These are phyloP conservation scores for Leptodontidium sp. DNA, from an alignment of 2,329 filamentous ascomycete species.

Conservation along the genomic window DNA sequence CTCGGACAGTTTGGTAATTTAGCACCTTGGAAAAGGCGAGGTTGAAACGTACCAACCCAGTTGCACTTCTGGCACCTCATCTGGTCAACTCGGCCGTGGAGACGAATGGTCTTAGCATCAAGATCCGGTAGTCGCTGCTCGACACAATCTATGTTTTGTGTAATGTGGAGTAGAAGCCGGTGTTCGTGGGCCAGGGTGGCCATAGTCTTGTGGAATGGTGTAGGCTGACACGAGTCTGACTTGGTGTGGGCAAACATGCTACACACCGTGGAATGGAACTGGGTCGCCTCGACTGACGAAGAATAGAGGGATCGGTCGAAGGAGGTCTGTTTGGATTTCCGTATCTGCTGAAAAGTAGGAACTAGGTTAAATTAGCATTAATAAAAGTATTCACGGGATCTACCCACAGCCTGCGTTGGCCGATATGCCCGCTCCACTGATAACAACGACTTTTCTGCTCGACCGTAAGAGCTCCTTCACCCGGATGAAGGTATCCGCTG, in stretches of 20 bases:
- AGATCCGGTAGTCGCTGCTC: no score
- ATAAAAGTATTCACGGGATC: neutral
- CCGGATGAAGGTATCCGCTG: neutral
- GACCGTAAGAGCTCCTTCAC: neutral
- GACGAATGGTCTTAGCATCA: no score
- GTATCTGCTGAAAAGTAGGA: slow-evolving; percentile 1
- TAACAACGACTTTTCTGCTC: slow-evolving; percentile 5
- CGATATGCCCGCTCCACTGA: slow-evolving; percentile 3
- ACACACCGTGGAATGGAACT: no score
- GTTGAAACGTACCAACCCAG: no score
- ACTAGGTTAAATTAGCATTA: neutral
- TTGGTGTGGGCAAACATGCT: no score
- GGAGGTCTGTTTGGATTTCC: neutral
- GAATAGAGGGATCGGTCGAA: neutral
- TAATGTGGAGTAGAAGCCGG: neutral
- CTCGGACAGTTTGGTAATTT: no score
- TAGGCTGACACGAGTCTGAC: no score
- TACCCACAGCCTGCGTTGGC: neutral
- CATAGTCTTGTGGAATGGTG: no score
- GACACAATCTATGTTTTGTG: neutral
- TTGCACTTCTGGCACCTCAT: no score
- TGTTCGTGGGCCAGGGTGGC: neutral
- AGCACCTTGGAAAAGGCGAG: no score
- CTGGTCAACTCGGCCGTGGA: no score
- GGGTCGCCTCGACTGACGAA: neutral